Percentiles rank a stretch among this genome's conserved stretches.
phyloP scores from a whole-genome alignment of 805 yeast species.

The Metschnikowia chrysomelidarum region DNA sequence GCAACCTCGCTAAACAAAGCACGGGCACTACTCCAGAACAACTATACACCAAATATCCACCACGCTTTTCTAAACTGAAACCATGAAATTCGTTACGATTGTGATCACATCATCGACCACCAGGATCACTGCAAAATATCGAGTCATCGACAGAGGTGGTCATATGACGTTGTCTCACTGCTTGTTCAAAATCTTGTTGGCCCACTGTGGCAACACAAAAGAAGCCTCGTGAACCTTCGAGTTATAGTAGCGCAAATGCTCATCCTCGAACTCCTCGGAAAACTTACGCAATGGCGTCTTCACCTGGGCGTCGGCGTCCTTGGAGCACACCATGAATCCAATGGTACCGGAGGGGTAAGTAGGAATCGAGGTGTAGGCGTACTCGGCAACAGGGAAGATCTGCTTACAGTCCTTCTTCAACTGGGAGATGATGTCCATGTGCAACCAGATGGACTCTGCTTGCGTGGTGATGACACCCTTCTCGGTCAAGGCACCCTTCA shows the following conservation, averaged over 20 bases:
- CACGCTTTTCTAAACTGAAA: background rate
- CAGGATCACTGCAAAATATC: too few species aligned
- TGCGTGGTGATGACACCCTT: slow-evolving; percentile 92
- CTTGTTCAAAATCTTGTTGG: slow-evolving; percentile 47
- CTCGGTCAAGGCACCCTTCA: slow-evolving; percentile 84
- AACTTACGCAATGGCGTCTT: slow-evolving; percentile 66
- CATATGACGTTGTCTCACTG: slow-evolving; percentile 10
- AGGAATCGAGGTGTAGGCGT: slow-evolving; percentile 90
- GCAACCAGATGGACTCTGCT: slow-evolving; percentile 94
- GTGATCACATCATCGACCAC: slow-evolving; percentile 3
- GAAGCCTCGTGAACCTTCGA: slow-evolving; percentile 82
- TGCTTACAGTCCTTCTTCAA: slow-evolving; percentile 77
- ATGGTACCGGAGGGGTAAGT: slow-evolving; percentile 97
- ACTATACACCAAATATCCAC: slow-evolving; percentile 1
- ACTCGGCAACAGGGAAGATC: slow-evolving; percentile 89
- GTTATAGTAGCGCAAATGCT: slow-evolving; percentile 79
- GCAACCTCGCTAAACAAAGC: too few species aligned
- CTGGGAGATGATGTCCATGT: slow-evolving; percentile 76
- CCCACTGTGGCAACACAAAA: slow-evolving; percentile 91
- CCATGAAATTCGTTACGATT: slow-evolving; percentile 6
- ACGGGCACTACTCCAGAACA: slow-evolving; percentile 3
- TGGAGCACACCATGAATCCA: slow-evolving; percentile 96
- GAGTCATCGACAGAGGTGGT: background rate
- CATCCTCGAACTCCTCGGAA: slow-evolving; percentile 57
- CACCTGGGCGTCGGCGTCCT: slow-evolving; percentile 64